Evolutionary conservation across 768 basidiomycete genomes (phyloP), one percentile per base, ranked within the genome.

Genomic region (Lactifluus piperatus): DNA sequence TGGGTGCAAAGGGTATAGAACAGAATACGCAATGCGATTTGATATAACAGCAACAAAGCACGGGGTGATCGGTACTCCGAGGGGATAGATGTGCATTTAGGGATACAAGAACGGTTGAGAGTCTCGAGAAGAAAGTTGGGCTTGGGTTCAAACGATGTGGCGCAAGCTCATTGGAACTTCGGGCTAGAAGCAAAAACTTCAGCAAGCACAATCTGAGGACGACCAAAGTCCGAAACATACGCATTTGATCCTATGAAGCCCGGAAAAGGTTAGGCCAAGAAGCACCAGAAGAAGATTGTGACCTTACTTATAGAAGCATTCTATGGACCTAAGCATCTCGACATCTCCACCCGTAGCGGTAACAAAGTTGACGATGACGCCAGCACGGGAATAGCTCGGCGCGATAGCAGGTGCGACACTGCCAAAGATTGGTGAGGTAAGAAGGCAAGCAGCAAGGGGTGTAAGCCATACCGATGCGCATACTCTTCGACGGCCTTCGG

Each of bases 401-500:
- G 91, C 86, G 66, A 91, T 85, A 54, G 93, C 92, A 55, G 91
- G 86, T 20, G 90, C 82, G 65, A 94, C 90, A 54, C 91, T 93
- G 65, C 3, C 20, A 14, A 24, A 50, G 22, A 51, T n/a, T 48
- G 54, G 39, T 57, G 45, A 54, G 55, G 46, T 61, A 27, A 58
- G 58, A 50, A 53, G 67, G 30, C 36, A 45, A 18, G 54, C 29
- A 48, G 22, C n/a, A 39, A 13, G 5, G 39, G 54, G 27, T 45
- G 63, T 34, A 57, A n/a, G 11, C 27, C 77, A 29, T 61, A 93
- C 91, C 95, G 87, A 69, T 93, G 92, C 26, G 94, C 90, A 71
- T 99, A 99, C 71, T 95, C 94, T 76, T 98, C 95, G 37, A 97
- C 95, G 48, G 88, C 92, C 74, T 91, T 91, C 49, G 91, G 92